Evolutionary conservation across 2,329 filamentous ascomycete species (phyloP).

Genomic region (Microcyclospora tardicrescens): DNA sequence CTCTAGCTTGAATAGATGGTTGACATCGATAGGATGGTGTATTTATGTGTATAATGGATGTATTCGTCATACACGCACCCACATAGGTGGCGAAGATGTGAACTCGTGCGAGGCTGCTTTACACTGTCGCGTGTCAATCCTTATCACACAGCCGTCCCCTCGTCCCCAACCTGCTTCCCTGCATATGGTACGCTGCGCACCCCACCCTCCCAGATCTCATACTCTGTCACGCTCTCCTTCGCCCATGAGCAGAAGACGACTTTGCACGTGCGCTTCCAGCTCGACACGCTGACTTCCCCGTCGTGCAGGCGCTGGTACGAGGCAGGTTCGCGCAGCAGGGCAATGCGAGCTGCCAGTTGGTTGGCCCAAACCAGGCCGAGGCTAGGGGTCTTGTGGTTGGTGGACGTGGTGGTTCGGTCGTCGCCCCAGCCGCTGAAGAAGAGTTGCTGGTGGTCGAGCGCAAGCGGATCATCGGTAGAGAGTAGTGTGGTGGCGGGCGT

Average conservation of each 20-base stretch:
- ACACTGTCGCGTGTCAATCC: no score
- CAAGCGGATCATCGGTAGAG: constrained; percentile 44
- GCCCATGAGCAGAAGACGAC: constrained; percentile 81
- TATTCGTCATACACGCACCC: no score
- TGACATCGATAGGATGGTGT: no score
- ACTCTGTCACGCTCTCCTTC: constrained; percentile 48
- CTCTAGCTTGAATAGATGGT: no score
- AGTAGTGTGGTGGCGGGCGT: constrained; percentile 22
- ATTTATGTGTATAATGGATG: no score
- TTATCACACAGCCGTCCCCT: no score
- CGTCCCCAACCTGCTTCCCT: no score
- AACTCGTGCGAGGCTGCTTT: no score
- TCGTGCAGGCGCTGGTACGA: constrained; percentile 31
- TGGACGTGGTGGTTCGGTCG: constrained; percentile 19
- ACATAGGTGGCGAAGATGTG: no score
- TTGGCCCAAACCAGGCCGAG: constrained; percentile 84
- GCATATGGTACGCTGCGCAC: constrained; percentile 9
- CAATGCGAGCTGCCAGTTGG: constrained; percentile 72
- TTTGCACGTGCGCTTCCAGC: constrained; percentile 68
- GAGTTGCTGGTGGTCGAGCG: constrained; percentile 77
- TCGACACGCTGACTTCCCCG: constrained; percentile 35
- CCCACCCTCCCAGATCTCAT: constrained; percentile 61
- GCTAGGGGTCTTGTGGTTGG: constrained; percentile 64
- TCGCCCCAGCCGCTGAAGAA: constrained; percentile 97
- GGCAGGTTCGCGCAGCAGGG: constrained; percentile 57